phyloP scores from a whole-genome alignment of 2,329 filamentous ascomycete species.

The Pezicula carpinea region DNA sequence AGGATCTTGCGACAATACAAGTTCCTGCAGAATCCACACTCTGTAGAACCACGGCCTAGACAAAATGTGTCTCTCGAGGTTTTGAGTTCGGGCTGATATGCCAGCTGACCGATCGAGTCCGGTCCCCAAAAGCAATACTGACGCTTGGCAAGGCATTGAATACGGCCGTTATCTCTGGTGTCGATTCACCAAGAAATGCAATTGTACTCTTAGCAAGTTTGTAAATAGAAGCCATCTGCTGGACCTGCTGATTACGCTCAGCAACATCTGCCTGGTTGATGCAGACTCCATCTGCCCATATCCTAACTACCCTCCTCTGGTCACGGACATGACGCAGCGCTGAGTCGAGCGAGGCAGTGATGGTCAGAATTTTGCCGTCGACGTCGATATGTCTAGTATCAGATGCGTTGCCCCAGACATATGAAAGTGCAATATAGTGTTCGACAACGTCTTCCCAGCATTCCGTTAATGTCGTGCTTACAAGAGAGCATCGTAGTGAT shows the following conservation, averaged over 20 bases:
- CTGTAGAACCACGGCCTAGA: slow-evolving; percentile 3
- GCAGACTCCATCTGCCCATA: slow-evolving; percentile 5
- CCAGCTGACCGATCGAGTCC: neutral
- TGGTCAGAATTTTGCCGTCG: slow-evolving; percentile 4
- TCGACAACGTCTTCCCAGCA: slow-evolving; percentile 7
- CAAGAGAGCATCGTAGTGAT: too few relatives aligned
- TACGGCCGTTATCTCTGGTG: neutral
- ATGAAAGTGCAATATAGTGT: slow-evolving; percentile 12
- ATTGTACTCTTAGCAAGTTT: neutral
- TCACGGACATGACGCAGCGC: neutral
- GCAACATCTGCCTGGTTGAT: slow-evolving; percentile 11
- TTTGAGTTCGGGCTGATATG: neutral
- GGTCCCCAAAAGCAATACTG: neutral
- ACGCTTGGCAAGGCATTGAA: too few relatives aligned
- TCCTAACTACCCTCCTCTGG: neutral
- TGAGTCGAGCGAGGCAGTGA: neutral
- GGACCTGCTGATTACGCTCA: slow-evolving; percentile 12
- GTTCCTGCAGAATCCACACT: slow-evolving; percentile 9
- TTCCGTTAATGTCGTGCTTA: slow-evolving; percentile 1
- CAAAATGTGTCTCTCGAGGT: neutral
- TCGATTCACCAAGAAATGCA: slow-evolving; percentile 5
- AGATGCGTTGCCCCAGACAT: slow-evolving; percentile 11
- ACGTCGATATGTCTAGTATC: slow-evolving; percentile 13
- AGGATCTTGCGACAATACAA: slow-evolving; percentile 5
- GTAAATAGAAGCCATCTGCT: slow-evolving; percentile 6